Evolutionary conservation across 176 grass and related monocot species (phyloP), one percentile per base, ranked within the genome.

Genomic region (Pontederia paniculata): DNA sequence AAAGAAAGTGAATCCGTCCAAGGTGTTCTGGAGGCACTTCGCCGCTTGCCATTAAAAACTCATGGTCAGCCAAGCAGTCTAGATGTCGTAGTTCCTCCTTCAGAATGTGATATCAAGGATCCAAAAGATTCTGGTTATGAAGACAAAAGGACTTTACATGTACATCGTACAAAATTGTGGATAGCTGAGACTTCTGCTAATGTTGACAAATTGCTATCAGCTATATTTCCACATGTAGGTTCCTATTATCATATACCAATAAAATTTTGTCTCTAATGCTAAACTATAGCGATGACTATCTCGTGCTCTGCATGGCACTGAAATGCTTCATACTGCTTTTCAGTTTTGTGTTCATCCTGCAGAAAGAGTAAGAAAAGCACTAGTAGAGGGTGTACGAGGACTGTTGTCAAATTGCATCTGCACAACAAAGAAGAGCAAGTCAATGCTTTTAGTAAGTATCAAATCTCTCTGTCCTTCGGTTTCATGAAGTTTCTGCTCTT

Each of bases 331-430:
- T 58, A 17, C 44, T 62, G 74, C 9, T 76, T 43, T 45, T 62
- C 48, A 97, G 91, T 70, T 97, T 73, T 76, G 68, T 81, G 61
- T 85, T 75, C 91, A 97, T 81, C 73, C 79, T 76, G 84, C 91
- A 23, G 91, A 87, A 71, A 97, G 81, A 74, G 80, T 90, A 22
- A 89, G 91, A 73, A 87, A 85, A 65, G 67, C 86, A 6, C 43
- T 90, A 54, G 80, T 81, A 68, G 81, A 68, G 72, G 83, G 77
- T 63, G 69, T 84, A 59, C 73, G 62, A 71, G 79, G 71, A 45
- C 74, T 97, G 45, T 69, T 97, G 71, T 83, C 80, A 67, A 81
- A 68, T 70, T 97, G 91, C 14, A 54, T 68, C 52, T 68, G 28
- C 52, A 81, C 83, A 56, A 55, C 90, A 69, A 76, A 68, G 57